phyloP scores from a whole-genome alignment of 768 basidiomycete genomes.

The Pleurotus sapidus region DNA sequence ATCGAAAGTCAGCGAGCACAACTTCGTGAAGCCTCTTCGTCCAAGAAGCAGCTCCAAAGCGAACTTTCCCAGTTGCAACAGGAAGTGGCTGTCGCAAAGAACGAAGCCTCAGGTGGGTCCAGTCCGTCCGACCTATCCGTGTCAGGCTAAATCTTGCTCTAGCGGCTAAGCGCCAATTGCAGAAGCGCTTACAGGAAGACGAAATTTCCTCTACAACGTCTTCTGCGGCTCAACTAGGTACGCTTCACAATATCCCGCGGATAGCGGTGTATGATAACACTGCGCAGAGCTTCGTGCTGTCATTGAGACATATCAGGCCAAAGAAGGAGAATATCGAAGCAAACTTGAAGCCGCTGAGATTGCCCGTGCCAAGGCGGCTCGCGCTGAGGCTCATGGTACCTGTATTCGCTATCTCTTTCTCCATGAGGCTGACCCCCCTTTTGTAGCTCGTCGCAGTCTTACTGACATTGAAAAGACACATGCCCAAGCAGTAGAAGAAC shows the following conservation, averaged over 20 bases:
- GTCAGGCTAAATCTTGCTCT: slow-evolving; percentile 7
- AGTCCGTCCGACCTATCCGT: neutral
- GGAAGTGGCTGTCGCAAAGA: slow-evolving; percentile 36
- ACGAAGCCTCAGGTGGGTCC: slow-evolving; percentile 53
- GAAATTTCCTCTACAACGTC: slow-evolving; percentile 59
- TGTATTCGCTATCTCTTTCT: neutral
- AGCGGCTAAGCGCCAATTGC: slow-evolving; percentile 61
- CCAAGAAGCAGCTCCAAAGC: slow-evolving; percentile 56
- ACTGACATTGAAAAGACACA: slow-evolving; percentile 60
- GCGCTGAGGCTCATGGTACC: slow-evolving; percentile 62
- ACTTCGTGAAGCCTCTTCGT: slow-evolving; percentile 51
- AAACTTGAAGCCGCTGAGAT: slow-evolving; percentile 70
- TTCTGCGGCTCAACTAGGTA: slow-evolving; percentile 58
- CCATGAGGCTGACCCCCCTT: slow-evolving; percentile 11
- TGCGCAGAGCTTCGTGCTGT: slow-evolving; percentile 57
- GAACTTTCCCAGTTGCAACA: slow-evolving; percentile 54
- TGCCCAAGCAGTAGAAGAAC: slow-evolving; percentile 46
- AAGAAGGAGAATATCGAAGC: slow-evolving; percentile 54
- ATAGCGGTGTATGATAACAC: slow-evolving; percentile 1
- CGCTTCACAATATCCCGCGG: slow-evolving; percentile 3
- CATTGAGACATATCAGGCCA: slow-evolving; percentile 63
- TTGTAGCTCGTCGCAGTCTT: slow-evolving; percentile 56
- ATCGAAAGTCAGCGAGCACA: slow-evolving; percentile 64
- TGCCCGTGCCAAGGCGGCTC: slow-evolving; percentile 59
- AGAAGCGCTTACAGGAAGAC: slow-evolving; percentile 59